Evolutionary conservation across 306 rosid genomes (phyloP).

Genomic region (Rosa persica): DNA sequence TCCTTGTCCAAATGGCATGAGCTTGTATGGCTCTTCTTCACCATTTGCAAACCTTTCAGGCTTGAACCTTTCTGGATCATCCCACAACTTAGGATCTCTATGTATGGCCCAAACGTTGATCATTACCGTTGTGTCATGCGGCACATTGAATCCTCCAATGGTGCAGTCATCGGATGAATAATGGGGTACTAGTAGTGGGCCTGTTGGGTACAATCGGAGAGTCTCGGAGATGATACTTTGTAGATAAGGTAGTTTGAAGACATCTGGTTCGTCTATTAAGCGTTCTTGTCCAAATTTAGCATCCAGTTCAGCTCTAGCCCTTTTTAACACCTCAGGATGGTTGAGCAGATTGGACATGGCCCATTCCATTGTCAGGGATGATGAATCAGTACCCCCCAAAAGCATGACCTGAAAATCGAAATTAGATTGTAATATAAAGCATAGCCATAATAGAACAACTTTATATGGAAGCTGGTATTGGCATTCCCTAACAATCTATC

Average conservation of each 20-base stretch:
- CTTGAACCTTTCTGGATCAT: conserved; percentile 39
- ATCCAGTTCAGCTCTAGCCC: conserved; percentile 43
- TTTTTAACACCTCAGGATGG: conserved; percentile 42
- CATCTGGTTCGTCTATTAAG: conserved; percentile 42
- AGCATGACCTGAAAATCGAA: conserved; percentile 34
- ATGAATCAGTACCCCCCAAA: conserved; percentile 55
- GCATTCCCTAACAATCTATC: too few relatives aligned
- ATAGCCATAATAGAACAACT: not conserved
- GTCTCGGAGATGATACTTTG: conserved; percentile 45
- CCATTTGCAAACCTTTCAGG: conserved; percentile 44
- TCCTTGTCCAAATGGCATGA: conserved; percentile 51
- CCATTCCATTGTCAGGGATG: conserved; percentile 56
- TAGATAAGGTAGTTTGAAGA: conserved; percentile 44
- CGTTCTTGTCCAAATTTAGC: conserved; percentile 32
- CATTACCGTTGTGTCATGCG: conserved; percentile 41
- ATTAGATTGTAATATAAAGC: not conserved
- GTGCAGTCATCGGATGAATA: conserved; percentile 39
- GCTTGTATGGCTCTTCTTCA: not conserved
- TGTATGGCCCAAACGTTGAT: conserved; percentile 64
- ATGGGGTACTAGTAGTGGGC: conserved; percentile 48
- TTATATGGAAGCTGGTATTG: too few relatives aligned
- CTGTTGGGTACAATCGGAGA: conserved; percentile 36
- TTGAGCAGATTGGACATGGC: conserved; percentile 48
- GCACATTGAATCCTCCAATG: conserved; percentile 41
- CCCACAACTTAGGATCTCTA: conserved; percentile 49